Base-by-base conservation (phyloP, 345 rosid genomes). In the Salix koriyanagi region DNA sequence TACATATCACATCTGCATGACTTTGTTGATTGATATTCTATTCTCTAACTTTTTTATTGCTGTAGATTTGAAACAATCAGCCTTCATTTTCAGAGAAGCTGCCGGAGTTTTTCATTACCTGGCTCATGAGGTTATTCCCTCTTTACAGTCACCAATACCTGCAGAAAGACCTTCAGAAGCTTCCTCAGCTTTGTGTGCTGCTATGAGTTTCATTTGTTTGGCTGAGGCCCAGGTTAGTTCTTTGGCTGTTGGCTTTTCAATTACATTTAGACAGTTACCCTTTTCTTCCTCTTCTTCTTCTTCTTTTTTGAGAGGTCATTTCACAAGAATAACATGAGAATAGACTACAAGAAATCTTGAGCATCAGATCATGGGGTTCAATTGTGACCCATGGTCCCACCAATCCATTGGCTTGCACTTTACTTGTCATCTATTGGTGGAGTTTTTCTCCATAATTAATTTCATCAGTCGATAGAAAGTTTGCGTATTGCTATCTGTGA, bases 171-270 rank as follows among this genome's bases (percentile, higher is more conserved):
- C 88, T 65, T 81, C 72, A 52, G 89, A 93, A 71, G 87, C 91
- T 80, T 84, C 86, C 32, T 70, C 88, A 58, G 84, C 83, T 39
- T 79, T 91, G 72, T 84, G 85, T 80, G 54, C 82, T 61, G 85
- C 88, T 36, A 83, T 91, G 84, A 88, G 86, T 72, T 89, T 88
- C 56, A 85, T 93, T 77, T 93, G 94, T 79, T 83, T 93, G 87
- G 96, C 97, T 67, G 93, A 93, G 76, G 96, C 94, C 25, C 97
- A 93, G 94, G 96, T 90, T 54, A 77, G 88, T 70, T 44, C 39
- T 73, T 65, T 41, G 28, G 36, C 68, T 46, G 16, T 56, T 39
- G 32, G 34, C 71, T 6, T 48, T 16, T 52, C 25, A 25, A 18
- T 62, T 42, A 4, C 42, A 26, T 7, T 37, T 13, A 23, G 5